Evolutionary conservation across 2,329 filamentous ascomycete genomes (phyloP), one percentile per base, ranked within the genome.

Genomic region (Fusarium cyanostomum): DNA sequence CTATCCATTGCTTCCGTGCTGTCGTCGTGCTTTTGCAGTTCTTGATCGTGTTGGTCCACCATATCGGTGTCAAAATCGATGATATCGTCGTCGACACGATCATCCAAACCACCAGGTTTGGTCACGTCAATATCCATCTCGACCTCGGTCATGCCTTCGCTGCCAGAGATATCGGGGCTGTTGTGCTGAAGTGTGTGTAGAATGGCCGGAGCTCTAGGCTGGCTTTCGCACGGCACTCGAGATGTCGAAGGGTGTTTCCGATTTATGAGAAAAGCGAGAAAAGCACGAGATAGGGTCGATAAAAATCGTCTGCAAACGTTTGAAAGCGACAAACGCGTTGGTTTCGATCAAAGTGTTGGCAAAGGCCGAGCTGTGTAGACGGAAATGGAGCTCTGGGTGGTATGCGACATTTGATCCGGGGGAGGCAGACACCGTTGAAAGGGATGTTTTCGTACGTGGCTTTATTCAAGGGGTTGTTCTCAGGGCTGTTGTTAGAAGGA

Each of bases 51-150:
- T 15, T 67, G 56, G 33, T 71, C 68, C 13, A 62, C 56, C 62
- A 72, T 72, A 37, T 77, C 77, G 48, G 72, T 75, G 27, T 78
- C 77, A 35, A 77, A 79, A 53, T 77, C 73, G 45, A 79, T 76
- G 21, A 77, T 61, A 52, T 79, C 77, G 12, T 77, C 72, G 34
- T 76, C 72, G 13, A 62, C 55, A 21, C 63, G 67, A 6, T 45
- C 52, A 18, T 70, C 71, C 8, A 71, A 44, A 33, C 56, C 61
- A 28, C 65, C 58, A 28, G 72, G 72, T 31, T 67, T 68, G 28
- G 56, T 55, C 54, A 70, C 52, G 38, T 76, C 72, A 34, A 75
- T 59, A 34, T 76, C 75, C 68, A 76, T 74, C 21, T 74, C 72
- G 15, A 72, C 62, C 15, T 72, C 73, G 7, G 72, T 57, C 73